These are phyloP conservation scores for Geotrichum fermentans DNA, from an alignment of 1,139 yeast species.

Conservation along the genomic window DNA sequence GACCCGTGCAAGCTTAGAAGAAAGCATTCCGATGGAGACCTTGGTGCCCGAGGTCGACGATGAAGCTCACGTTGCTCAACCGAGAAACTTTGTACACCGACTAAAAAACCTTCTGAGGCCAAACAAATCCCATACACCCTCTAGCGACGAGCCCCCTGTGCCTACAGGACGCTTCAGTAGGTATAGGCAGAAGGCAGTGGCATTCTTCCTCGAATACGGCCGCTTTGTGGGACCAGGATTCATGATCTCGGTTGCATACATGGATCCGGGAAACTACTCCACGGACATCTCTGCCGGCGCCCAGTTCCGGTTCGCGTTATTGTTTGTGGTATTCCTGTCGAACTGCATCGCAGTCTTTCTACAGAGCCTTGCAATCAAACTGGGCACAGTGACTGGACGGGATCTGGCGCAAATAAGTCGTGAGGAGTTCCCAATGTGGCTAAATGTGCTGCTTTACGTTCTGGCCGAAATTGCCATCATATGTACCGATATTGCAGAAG, in stretches of 20 bases:
- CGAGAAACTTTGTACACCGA: too few species aligned
- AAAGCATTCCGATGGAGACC: too few species aligned
- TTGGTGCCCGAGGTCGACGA: too few species aligned
- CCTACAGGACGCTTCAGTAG: neutral
- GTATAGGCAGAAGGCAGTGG: neutral
- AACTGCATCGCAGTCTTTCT: constrained; percentile 83
- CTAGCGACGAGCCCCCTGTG: neutral
- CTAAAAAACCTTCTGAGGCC: too few species aligned
- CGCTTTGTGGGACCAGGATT: constrained; percentile 87
- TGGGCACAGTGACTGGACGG: constrained; percentile 87
- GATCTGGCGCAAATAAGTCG: constrained; percentile 86
- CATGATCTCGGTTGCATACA: constrained; percentile 91
- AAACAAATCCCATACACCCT: too few species aligned
- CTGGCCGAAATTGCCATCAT: constrained; percentile 85
- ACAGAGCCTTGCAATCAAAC: constrained; percentile 76
- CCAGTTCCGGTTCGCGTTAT: constrained; percentile 71
- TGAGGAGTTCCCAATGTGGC: constrained; percentile 58
- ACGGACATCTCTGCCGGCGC: constrained; percentile 95
- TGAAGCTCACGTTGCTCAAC: too few species aligned
- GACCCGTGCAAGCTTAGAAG: too few species aligned
- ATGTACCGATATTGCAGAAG: constrained; percentile 91
- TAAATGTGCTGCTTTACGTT: constrained; percentile 59
- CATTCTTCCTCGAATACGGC: constrained; percentile 44
- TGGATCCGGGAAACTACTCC: constrained; percentile 97
- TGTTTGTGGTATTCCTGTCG: constrained; percentile 75